These are phyloP conservation scores for Botrytis fabae DNA, from an alignment of 2,329 filamentous ascomycete genomes.

Conservation along the genomic window DNA sequence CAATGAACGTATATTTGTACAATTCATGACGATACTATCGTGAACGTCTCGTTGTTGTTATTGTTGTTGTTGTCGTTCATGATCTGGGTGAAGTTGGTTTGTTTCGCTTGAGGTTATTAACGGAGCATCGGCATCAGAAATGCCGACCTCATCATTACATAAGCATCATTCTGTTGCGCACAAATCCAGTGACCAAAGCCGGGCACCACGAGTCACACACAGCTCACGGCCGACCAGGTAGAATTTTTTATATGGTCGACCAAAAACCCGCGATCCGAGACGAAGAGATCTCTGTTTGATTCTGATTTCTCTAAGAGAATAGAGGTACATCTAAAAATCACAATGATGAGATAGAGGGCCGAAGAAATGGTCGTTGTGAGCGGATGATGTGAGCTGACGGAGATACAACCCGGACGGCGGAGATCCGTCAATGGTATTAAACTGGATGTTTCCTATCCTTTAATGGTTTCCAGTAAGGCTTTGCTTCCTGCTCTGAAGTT, in stretches of 20 bases:
- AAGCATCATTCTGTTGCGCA: not conserved
- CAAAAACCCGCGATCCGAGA: too few relatives aligned
- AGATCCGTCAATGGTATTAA: not conserved
- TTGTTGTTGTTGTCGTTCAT: not conserved
- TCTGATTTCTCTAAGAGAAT: not conserved
- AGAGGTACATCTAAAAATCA: not conserved
- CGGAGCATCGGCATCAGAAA: not conserved
- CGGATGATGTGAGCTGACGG: slow-evolving; percentile 29
- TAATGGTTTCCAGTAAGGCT: not conserved
- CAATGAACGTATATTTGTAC: not conserved
- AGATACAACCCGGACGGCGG: not conserved
- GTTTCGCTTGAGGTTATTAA: not conserved
- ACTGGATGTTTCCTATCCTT: rapidly evolving
- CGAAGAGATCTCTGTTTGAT: not conserved
- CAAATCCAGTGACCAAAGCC: not conserved
- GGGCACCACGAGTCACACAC: not conserved
- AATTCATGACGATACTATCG: not conserved
- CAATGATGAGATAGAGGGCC: not conserved
- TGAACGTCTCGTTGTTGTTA: not conserved
- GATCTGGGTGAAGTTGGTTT: not conserved
- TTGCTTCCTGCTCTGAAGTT: not conserved
- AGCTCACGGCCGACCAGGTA: not conserved
- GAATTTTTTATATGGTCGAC: not conserved
- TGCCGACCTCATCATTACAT: not conserved
- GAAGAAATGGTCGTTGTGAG: not conserved